phyloP scores from a whole-genome alignment of 768 basidiomycete species.

The Suillus bovinus region DNA sequence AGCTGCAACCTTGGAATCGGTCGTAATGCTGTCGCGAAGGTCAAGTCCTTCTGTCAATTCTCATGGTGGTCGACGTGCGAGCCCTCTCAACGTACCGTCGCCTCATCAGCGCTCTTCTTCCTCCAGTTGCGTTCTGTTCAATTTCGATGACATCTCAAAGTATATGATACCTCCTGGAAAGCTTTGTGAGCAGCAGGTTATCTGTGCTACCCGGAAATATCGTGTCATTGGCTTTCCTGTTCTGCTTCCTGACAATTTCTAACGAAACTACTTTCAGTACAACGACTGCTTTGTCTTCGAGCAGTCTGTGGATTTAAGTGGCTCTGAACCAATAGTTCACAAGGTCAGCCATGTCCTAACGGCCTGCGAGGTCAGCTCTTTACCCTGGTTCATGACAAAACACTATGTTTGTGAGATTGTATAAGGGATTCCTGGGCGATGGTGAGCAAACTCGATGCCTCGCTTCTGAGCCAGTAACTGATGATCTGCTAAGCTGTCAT shows the following conservation, averaged over 20 bases:
- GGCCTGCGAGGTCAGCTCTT: constrained; percentile 75
- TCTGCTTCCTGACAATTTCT: constrained; percentile 71
- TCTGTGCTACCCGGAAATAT: constrained; percentile 76
- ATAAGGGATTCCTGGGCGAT: constrained; percentile 91
- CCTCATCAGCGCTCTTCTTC: constrained; percentile 50
- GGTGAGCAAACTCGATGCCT: constrained; percentile 47
- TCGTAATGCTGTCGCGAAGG: constrained; percentile 44
- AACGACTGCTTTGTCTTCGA: constrained; percentile 98
- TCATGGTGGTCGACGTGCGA: constrained; percentile 43
- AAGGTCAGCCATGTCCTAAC: constrained; percentile 91
- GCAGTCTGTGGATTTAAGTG: constrained; percentile 85
- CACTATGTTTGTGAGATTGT: constrained; percentile 11
- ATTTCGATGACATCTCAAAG: constrained; percentile 89
- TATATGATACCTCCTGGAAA: constrained; percentile 90
- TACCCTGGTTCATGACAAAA: not conserved
- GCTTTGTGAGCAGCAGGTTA: constrained; percentile 86
- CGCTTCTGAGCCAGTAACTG: constrained; percentile 8
- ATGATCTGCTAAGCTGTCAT: constrained; percentile 54
- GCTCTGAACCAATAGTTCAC: constrained; percentile 93
- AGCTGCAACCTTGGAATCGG: constrained; percentile 27
- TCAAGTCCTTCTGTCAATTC: constrained; percentile 55
- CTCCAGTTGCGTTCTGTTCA: constrained; percentile 63
- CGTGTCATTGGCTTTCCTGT: constrained; percentile 94
- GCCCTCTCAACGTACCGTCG: constrained; percentile 45
- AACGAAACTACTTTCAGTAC: constrained; percentile 87